These are phyloP conservation scores for Odontarrhena argentea DNA, from an alignment of 345 rosid species.

Conservation along the genomic window DNA sequence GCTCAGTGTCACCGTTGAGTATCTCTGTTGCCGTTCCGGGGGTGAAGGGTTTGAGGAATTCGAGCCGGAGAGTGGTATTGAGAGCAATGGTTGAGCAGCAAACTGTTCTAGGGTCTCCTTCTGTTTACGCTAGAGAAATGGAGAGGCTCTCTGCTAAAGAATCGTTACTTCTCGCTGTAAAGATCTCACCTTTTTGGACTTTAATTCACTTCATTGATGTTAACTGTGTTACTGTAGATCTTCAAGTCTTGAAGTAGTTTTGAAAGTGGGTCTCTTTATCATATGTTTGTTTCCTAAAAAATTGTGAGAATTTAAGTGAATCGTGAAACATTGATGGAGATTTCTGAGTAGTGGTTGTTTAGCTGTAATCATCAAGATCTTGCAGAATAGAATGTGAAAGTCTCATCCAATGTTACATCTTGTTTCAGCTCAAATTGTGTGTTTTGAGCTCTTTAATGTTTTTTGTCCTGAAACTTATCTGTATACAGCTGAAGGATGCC, in stretches of 20 bases:
- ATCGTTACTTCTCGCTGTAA: slow-evolving; percentile 87
- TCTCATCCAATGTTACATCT: background rate
- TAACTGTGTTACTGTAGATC: background rate
- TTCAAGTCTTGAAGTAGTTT: background rate
- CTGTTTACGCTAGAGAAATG: slow-evolving; percentile 89
- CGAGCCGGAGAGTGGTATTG: slow-evolving; percentile 33
- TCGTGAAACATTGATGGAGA: background rate
- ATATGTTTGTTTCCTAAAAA: background rate
- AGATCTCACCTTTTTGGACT: slow-evolving; percentile 27
- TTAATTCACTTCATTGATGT: background rate
- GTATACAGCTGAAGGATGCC: slow-evolving; percentile 78
- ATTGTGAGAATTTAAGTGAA: background rate
- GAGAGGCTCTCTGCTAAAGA: slow-evolving; percentile 98
- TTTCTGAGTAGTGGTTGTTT: slow-evolving; percentile 2
- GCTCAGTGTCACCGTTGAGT: slow-evolving; percentile 33
- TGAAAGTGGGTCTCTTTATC: slow-evolving; percentile 5
- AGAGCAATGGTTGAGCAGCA: slow-evolving; percentile 66
- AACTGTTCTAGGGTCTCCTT: slow-evolving; percentile 70
- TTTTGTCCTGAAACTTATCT: background rate
- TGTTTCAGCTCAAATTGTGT: slow-evolving; percentile 7
- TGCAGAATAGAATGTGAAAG: background rate
- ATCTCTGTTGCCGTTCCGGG: slow-evolving; percentile 27
- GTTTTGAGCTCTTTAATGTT: slow-evolving; percentile 20
- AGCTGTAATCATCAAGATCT: background rate
- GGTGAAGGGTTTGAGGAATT: slow-evolving; percentile 31